Percentiles rank a stretch among this genome's conserved stretches.
Conservation (phyloP, 2,329 filamentous ascomycete species). For the Apiospora saccharicola region DNA sequence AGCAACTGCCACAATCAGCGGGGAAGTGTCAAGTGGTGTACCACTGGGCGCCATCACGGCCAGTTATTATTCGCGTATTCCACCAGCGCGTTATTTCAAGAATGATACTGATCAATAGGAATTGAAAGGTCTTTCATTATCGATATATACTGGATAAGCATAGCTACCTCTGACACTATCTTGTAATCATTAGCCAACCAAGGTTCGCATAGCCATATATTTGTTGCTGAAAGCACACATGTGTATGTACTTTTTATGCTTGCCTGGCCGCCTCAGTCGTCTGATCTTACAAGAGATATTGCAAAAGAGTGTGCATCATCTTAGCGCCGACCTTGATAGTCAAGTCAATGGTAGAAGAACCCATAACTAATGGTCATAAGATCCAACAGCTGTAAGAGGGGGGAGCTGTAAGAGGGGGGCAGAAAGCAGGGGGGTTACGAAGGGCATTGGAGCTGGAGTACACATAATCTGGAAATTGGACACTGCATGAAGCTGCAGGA, state of each 20-base stretch:
- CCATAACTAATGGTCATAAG: background rate
- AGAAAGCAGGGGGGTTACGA: background rate
- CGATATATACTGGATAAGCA: no score
- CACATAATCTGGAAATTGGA: constrained; percentile 8
- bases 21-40: background rate
- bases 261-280: background rate
- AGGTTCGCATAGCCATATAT: no score
- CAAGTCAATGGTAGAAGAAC: background rate
- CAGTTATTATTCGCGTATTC: background rate
- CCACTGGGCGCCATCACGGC: background rate
- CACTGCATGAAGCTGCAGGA: constrained; percentile 12
- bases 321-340: background rate
- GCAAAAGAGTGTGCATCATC: background rate
- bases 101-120: background rate
- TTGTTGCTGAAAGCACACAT: no score
- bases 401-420: no score
- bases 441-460: background rate
- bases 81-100: background rate
- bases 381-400: background rate
- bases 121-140: background rate
- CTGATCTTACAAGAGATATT: background rate
- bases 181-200: no score
- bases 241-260: background rate
- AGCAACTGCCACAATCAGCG: background rate
- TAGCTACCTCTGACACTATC: no score